These are phyloP conservation scores for Solanum appendiculatum DNA, from an alignment of 257 asterid species.

Conservation along the genomic window DNA sequence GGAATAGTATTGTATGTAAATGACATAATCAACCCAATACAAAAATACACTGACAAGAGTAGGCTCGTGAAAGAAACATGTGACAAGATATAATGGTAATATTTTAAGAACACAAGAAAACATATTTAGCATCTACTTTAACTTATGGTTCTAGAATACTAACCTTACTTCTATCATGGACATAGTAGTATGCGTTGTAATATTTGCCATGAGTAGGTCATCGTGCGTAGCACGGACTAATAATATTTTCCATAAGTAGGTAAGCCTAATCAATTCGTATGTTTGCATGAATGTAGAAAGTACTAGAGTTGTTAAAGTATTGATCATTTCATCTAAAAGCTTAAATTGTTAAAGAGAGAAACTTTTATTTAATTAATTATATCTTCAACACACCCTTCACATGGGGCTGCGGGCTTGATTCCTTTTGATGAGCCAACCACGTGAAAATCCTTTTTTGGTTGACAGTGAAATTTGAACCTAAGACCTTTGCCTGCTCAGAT, in stretches of 20 bases:
- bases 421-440: neutral
- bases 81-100: too few species aligned
- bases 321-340: neutral
- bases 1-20: too few species aligned
- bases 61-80: neutral
- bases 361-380: too few species aligned
- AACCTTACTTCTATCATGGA: neutral
- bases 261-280: neutral
- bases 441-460: neutral
- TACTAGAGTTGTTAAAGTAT: neutral
- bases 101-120: too few species aligned
- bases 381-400: neutral
- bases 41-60: too few species aligned
- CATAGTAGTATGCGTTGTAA: neutral
- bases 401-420: neutral
- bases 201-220: neutral
- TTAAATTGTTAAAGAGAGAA: too few species aligned
- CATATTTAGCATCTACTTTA: neutral
- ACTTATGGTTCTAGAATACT: neutral
- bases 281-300: neutral
- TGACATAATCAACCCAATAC: neutral
- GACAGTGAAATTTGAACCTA: neutral
- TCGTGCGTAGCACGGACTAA: neutral
- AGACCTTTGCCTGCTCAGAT: neutral
- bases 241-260: neutral